phyloP scores from a whole-genome alignment of 768 basidiomycete genomes.

The Collybia nuda region DNA sequence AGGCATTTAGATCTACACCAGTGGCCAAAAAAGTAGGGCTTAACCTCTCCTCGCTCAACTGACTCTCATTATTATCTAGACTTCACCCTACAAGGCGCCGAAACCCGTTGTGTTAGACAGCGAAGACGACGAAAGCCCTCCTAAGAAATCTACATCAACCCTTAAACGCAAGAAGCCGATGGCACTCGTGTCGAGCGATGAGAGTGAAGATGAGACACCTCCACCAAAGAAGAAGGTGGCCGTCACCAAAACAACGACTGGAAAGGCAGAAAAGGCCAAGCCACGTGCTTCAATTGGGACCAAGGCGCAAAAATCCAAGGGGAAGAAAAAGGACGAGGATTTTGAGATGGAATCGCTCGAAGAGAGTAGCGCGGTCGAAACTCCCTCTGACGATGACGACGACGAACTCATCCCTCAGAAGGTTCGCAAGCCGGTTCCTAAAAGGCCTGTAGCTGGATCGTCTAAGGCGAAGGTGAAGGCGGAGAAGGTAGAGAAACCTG shows the following conservation, averaged over 20 bases:
- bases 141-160: constrained; percentile 5
- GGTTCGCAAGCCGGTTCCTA: constrained; percentile 13
- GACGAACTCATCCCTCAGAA: constrained; percentile 14
- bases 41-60: not conserved
- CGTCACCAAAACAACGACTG: constrained; percentile 4
- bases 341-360: constrained; percentile 18
- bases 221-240: constrained; percentile 44
- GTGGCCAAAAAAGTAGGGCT: not conserved
- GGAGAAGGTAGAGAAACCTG: constrained; percentile 8
- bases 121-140: not conserved
- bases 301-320: constrained; percentile 13
- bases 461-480: constrained; percentile 4
- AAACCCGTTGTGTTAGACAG: constrained; percentile 6
- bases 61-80: not conserved
- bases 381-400: constrained; percentile 13
- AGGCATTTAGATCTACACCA: not conserved
- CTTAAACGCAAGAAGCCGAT: constrained; percentile 31
- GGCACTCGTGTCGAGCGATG: constrained; percentile 35
- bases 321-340: constrained; percentile 24
- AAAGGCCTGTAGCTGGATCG: constrained; percentile 10
- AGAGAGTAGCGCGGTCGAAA: constrained; percentile 9
- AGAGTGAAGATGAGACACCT: constrained; percentile 28
- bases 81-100: not conserved
- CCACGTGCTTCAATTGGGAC: constrained; percentile 12
- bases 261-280: constrained; percentile 9